These are phyloP conservation scores for Urostyla sp. DNA, from an alignment of 73 alveolate species.

Conservation along the genomic window DNA sequence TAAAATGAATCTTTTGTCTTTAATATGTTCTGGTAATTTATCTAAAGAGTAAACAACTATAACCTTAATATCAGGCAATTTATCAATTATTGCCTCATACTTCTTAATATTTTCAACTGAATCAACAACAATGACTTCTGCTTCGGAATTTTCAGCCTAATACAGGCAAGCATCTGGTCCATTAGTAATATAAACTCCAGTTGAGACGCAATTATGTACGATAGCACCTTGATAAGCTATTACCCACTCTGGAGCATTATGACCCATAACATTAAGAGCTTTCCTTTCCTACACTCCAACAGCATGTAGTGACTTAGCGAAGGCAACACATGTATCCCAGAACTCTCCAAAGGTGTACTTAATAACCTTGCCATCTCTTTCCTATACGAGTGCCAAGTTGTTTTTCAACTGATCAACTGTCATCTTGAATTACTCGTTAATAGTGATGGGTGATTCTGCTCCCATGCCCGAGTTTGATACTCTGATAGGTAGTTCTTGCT, in stretches of 20 bases:
- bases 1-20: slow-evolving; percentile 50
- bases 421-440: slow-evolving; percentile 31
- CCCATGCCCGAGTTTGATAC: not conserved
- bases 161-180: slow-evolving; percentile 82
- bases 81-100: slow-evolving; percentile 60
- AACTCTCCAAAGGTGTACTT: slow-evolving; percentile 54
- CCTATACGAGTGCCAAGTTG: slow-evolving; percentile 62
- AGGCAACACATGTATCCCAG: slow-evolving; percentile 65
- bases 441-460: slow-evolving; percentile 28
- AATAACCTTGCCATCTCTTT: slow-evolving; percentile 33
- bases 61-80: slow-evolving; percentile 75
- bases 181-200: slow-evolving; percentile 90
- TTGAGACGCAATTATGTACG: slow-evolving; percentile 76
- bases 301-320: slow-evolving; percentile 73
- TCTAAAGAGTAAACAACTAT: slow-evolving; percentile 61
- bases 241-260: slow-evolving; percentile 90
- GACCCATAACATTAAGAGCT: slow-evolving; percentile 82
- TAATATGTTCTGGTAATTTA: slow-evolving; percentile 24
- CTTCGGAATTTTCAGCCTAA: slow-evolving; percentile 82
- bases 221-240: slow-evolving; percentile 82
- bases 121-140: slow-evolving; percentile 78
- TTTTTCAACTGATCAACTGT: not conserved
- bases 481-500: slow-evolving; percentile 65
- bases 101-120: slow-evolving; percentile 71
- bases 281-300: slow-evolving; percentile 66